These are phyloP conservation scores for Fragilariopsis cylindrus DNA, from an alignment of 108 stramenopile genomes.

Conservation along the genomic window DNA sequence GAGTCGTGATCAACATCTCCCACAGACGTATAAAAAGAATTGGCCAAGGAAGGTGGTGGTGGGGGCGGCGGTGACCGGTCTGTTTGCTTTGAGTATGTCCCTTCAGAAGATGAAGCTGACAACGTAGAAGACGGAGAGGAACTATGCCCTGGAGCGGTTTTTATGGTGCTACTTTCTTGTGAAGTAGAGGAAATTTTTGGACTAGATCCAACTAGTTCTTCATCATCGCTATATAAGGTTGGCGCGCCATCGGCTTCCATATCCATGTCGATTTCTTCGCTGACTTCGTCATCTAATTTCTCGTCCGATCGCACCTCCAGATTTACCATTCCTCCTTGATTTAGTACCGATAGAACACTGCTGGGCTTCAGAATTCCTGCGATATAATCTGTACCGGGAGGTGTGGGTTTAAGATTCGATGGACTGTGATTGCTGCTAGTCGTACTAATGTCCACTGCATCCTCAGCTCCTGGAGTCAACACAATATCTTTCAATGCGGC, in stretches of 20 bases:
- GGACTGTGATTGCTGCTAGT: not conserved
- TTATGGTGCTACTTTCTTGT: not conserved
- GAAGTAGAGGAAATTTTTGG: not conserved
- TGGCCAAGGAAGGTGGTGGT: slow-evolving; percentile 33
- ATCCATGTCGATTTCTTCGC: not conserved
- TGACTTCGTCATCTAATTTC: not conserved
- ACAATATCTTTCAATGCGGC: slow-evolving; percentile 45
- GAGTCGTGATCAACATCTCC: not conserved
- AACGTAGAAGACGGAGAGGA: not conserved
- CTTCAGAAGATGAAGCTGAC: not conserved
- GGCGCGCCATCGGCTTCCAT: slow-evolving; percentile 1
- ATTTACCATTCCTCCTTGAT: not conserved
- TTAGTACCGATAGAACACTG: no score
- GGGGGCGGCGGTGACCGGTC: slow-evolving; percentile 15
- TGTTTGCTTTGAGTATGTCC: not conserved
- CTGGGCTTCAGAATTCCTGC: no score
- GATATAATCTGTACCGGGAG: no score
- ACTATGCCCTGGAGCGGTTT: not conserved
- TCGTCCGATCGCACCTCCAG: not conserved
- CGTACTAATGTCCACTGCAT: not conserved
- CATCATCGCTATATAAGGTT: not conserved
- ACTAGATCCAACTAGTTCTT: not conserved
- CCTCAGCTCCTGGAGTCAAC: slow-evolving; percentile 33
- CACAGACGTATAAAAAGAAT: slow-evolving; percentile 4
- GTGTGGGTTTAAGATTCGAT: not conserved